Evolutionary conservation across 2,329 filamentous ascomycete species (phyloP).

Genomic region (Aureobasidium sp.): DNA sequence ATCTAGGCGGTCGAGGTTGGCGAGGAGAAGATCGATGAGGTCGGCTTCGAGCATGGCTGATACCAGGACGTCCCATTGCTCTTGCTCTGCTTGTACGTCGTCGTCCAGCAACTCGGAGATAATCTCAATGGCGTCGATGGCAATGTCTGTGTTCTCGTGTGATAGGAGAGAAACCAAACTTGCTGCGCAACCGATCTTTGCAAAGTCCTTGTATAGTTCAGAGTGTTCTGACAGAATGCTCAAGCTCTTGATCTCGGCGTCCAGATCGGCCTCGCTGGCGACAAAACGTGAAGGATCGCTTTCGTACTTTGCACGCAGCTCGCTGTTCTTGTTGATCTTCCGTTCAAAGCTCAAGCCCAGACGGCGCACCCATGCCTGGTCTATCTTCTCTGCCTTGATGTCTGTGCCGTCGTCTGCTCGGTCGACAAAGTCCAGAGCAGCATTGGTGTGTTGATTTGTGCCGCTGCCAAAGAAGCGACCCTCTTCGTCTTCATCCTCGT

Average conservation of each 20-base stretch:
- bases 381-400: conserved; percentile 65
- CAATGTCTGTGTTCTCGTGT: conserved; percentile 96
- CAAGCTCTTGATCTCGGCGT: conserved; percentile 77
- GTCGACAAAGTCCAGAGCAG: conserved; percentile 85
- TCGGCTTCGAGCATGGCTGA: conserved; percentile 56
- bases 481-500: conserved; percentile 65
- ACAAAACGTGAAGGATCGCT: conserved; percentile 74
- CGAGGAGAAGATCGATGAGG: conserved; percentile 64
- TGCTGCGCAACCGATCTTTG: conserved; percentile 57
- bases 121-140: conserved; percentile 83
- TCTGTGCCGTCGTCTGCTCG: conserved; percentile 50
- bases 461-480: conserved; percentile 94
- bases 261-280: conserved; percentile 78
- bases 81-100: conserved; percentile 73
- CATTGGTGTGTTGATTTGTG: conserved; percentile 69
- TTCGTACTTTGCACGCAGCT: conserved; percentile 79
- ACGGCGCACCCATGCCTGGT: conserved; percentile 74
- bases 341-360: conserved; percentile 80
- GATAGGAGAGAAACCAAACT: conserved; percentile 76
- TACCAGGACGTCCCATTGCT: conserved; percentile 73
- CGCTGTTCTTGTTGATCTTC: conserved; percentile 83
- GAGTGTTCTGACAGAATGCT: conserved; percentile 84
- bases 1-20: conserved; percentile 72
- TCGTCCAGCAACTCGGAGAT: conserved; percentile 89
- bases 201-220: conserved; percentile 73